Conservation (phyloP, 108 stramenopile genomes). For the Parmales sp. region DNA sequence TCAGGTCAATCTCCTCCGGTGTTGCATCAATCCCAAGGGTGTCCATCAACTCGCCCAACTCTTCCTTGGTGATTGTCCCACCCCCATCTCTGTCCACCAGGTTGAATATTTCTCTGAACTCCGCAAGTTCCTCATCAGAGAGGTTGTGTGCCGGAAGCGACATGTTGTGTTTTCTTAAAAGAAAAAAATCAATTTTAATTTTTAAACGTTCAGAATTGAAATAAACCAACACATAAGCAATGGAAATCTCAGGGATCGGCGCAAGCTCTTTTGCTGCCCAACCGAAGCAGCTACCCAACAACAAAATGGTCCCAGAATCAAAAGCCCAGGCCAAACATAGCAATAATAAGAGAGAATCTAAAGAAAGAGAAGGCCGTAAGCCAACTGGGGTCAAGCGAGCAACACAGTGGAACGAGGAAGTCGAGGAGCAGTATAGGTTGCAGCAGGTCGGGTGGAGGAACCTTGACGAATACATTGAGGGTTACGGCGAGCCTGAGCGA, state of each 20-base stretch:
- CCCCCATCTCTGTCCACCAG: conserved; percentile 56
- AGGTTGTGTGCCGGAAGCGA: conserved; percentile 14
- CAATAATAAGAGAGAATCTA: too few relatives aligned
- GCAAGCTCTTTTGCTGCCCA: too few relatives aligned
- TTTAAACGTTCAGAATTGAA: too few relatives aligned
- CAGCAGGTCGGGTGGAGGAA: conserved; percentile 18
- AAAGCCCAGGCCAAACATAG: too few relatives aligned
- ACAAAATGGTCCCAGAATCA: too few relatives aligned
- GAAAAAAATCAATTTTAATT: too few relatives aligned
- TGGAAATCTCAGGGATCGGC: too few relatives aligned
- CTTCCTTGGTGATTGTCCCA: conserved; percentile 48
- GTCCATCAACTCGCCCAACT: conserved; percentile 54
- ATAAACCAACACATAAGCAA: too few relatives aligned
- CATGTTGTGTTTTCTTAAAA: too few relatives aligned
- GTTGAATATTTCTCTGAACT: conserved; percentile 49
- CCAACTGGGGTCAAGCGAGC: conserved; percentile 12
- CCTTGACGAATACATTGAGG: conserved; percentile 8
- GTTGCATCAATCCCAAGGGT: conserved; percentile 55
- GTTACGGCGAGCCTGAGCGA: conserved; percentile 13
- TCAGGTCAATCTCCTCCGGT: conserved; percentile 52
- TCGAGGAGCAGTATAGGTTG: conserved; percentile 15
- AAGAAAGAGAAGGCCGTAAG: not conserved
- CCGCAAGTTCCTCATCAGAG: conserved; percentile 29
- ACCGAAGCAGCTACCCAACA: too few relatives aligned
- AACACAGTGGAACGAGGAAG: not conserved